A percentile compares a stretch with the other conserved stretches of the same genome.
These are phyloP conservation scores for Sugiyamaella novakii DNA, from an alignment of 1,139 yeast genomes.

Conservation along the genomic window DNA sequence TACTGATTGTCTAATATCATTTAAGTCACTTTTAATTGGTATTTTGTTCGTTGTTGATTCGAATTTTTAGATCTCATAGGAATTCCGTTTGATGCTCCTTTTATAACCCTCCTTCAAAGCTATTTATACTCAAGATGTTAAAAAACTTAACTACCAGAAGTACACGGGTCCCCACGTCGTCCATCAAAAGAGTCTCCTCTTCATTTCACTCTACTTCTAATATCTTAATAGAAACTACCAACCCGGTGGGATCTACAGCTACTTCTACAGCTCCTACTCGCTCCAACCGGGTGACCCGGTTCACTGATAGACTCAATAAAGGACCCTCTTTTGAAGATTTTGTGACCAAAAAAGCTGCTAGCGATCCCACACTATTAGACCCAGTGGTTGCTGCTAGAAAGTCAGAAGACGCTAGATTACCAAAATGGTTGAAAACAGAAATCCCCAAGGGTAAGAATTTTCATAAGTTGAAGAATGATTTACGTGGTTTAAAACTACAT, in stretches of 20 bases:
- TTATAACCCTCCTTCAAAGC: too few species aligned
- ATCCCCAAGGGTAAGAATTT: slow-evolving; percentile 90
- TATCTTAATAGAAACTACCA: background rate
- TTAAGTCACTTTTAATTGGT: too few species aligned
- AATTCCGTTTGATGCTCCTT: background rate
- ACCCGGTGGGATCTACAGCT: slow-evolving; percentile 4
- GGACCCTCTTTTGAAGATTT: slow-evolving; percentile 97
- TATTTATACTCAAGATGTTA: slow-evolving; percentile 8
- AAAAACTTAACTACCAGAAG: background rate
- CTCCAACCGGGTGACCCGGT: slow-evolving; percentile 50
- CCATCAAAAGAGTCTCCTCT: background rate
- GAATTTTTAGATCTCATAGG: too few species aligned
- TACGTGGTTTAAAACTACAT: slow-evolving; percentile 82
- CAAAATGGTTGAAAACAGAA: slow-evolving; percentile 92
- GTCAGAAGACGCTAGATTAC: slow-evolving; percentile 76
- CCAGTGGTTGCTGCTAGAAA: slow-evolving; percentile 55
- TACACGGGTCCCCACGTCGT: background rate
- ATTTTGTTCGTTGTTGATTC: too few species aligned
- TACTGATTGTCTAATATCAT: too few species aligned
- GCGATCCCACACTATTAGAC: slow-evolving; percentile 52
- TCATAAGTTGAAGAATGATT: slow-evolving; percentile 78
- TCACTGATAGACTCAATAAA: slow-evolving; percentile 69
- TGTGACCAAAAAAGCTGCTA: slow-evolving; percentile 72
- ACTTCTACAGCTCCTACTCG: slow-evolving; percentile 44
- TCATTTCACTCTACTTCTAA: slow-evolving; percentile 12